Evolutionary conservation across 2,329 filamentous ascomycete genomes (phyloP).

Genomic region (Waltergamsia citrina): DNA sequence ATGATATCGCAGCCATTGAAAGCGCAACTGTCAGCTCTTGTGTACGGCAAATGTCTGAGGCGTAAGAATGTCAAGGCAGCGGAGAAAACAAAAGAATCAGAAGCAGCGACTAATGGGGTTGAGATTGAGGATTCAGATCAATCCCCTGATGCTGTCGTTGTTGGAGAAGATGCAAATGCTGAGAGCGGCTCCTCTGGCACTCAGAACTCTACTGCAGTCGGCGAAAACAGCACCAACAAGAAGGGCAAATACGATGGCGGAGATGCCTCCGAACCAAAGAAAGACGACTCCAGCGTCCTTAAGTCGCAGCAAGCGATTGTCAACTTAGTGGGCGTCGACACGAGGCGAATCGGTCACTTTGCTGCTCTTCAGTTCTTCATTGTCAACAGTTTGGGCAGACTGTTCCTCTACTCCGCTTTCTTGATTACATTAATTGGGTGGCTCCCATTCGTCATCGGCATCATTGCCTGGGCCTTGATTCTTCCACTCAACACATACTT

Average conservation of each 20-base stretch:
- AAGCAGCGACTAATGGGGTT: conserved; percentile 3
- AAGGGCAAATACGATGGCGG: conserved; percentile 33
- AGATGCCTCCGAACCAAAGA: conserved; percentile 33
- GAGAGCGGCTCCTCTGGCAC: conserved; percentile 4
- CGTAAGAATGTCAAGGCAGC: conserved; percentile 67
- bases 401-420: conserved; percentile 57
- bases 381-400: conserved; percentile 49
- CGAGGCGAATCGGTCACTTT: conserved; percentile 60
- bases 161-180: background rate
- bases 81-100: conserved; percentile 16
- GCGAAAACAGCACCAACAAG: conserved; percentile 27
- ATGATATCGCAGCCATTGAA: conserved; percentile 57
- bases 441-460: conserved; percentile 56
- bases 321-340: conserved; percentile 71
- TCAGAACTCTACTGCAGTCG: conserved; percentile 3
- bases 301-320: conserved; percentile 59
- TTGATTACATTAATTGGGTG: conserved; percentile 63
- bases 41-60: conserved; percentile 70
- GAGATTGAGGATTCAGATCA: conserved; percentile 15
- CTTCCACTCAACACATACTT: conserved; percentile 61
- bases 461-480: conserved; percentile 53
- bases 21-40: conserved; percentile 58
- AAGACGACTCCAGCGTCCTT: conserved; percentile 18
- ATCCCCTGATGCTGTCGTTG: background rate
- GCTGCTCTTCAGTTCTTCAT: conserved; percentile 58